phyloP scores from a whole-genome alignment of 208 protist species.

The Crithidia thermophila region DNA sequence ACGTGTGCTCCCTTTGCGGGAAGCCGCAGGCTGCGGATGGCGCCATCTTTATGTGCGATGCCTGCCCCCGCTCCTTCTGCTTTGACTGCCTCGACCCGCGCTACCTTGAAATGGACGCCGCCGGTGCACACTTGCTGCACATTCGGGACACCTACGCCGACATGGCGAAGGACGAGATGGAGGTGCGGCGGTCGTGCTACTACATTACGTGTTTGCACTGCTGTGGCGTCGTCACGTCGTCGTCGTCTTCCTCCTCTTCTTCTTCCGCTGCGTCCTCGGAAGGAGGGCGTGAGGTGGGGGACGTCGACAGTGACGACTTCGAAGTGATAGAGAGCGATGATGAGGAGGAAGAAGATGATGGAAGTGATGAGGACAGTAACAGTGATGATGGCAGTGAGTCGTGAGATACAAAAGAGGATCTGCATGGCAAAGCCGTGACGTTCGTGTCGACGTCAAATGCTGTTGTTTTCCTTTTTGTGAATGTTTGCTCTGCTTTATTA shows the following conservation, averaged over 20 bases:
- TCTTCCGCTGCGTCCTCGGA: slow-evolving; percentile 29
- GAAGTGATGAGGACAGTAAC: slow-evolving; percentile 5
- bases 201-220: slow-evolving; percentile 86
- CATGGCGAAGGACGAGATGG: slow-evolving; percentile 75
- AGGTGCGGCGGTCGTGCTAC: slow-evolving; percentile 64
- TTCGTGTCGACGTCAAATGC: background rate
- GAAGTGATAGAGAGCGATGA: slow-evolving; percentile 11
- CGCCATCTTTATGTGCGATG: slow-evolving; percentile 84
- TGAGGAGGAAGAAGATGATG: slow-evolving; percentile 9
- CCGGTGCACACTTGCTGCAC: slow-evolving; percentile 56
- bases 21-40: slow-evolving; percentile 67
- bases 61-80: slow-evolving; percentile 81
- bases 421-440: background rate
- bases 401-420: background rate
- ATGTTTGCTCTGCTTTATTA: no score
- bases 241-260: slow-evolving; percentile 58
- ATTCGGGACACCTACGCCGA: slow-evolving; percentile 64
- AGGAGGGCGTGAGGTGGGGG: slow-evolving; percentile 17
- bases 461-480: no score
- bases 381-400: slow-evolving; percentile 4
- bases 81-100: slow-evolving; percentile 86
- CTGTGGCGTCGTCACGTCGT: slow-evolving; percentile 67
- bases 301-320: slow-evolving; percentile 6
- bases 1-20: slow-evolving; percentile 64
- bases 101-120: slow-evolving; percentile 75